Conservation (phyloP, 352 stramenopile genomes). For the Pythium catenulatum region DNA sequence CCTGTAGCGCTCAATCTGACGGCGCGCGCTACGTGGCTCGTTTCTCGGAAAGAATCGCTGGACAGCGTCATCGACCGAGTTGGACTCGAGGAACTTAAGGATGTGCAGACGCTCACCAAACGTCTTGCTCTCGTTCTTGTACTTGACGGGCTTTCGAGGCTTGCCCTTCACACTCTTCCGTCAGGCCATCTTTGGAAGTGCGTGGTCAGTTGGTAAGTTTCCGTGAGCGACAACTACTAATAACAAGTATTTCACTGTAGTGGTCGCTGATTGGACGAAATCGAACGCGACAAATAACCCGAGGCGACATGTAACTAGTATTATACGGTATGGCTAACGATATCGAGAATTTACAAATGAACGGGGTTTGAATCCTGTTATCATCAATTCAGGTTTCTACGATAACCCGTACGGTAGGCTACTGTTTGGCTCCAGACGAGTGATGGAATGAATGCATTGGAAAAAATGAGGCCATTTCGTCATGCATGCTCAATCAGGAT, state of each 20-base stretch:
- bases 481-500: no score
- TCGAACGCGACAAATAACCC: not conserved
- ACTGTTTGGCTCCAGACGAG: no score
- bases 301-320: not conserved
- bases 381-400: no score
- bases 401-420: no score
- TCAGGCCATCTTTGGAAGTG: not conserved
- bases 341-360: no score
- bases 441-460: no score
- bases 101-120: not conserved
- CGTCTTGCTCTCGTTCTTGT: not conserved
- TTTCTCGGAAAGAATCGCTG: no score
- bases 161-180: not conserved
- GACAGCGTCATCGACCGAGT: not conserved
- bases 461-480: no score
- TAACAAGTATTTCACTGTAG: not conserved
- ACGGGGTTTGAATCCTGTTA: no score
- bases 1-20: no score
- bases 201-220: not conserved
- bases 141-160: not conserved
- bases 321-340: slow-evolving; percentile 10
- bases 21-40: no score
- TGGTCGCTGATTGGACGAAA: not conserved
- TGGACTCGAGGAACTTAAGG: not conserved
- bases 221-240: not conserved